phyloP scores from a whole-genome alignment of 768 basidiomycete genomes.

The Peribolospora baueri region DNA sequence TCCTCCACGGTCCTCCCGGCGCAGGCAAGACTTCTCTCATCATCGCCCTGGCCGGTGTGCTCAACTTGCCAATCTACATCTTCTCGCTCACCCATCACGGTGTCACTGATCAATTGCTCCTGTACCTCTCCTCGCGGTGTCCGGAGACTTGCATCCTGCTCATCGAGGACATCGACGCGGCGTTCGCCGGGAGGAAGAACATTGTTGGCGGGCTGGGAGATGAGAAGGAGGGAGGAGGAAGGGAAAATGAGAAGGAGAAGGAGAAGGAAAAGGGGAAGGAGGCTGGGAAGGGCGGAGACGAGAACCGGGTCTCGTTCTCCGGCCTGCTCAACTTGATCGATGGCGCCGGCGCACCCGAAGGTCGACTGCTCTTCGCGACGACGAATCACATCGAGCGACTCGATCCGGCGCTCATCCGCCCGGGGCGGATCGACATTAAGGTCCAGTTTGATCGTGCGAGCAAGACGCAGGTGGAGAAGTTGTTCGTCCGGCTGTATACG shows the following conservation, averaged over 20 bases:
- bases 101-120: conserved; percentile 73
- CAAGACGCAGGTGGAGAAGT: too few species aligned
- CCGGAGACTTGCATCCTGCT: conserved; percentile 69
- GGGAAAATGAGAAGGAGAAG: background rate
- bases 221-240: too few species aligned
- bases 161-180: conserved; percentile 74
- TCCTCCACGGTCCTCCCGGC: conserved; percentile 39
- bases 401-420: conserved; percentile 72
- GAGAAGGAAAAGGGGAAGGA: conserved; percentile 66
- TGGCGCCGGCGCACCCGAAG: conserved; percentile 66
- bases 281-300: conserved; percentile 52
- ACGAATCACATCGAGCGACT: conserved; percentile 78
- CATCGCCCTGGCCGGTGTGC: conserved; percentile 63
- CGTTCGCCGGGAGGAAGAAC: conserved; percentile 67
- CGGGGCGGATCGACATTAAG: conserved; percentile 81
- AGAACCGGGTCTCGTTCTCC: conserved; percentile 56
- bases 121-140: conserved; percentile 68
- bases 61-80: conserved; percentile 78
- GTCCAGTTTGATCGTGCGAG: conserved; percentile 7
- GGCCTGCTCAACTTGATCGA: conserved; percentile 66
- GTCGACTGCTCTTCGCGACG: conserved; percentile 71
- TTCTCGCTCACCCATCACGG: conserved; percentile 68
- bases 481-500: too few species aligned
- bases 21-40: conserved; percentile 64
- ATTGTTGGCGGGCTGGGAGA: conserved; percentile 41